Conservation (phyloP, 2,329 filamentous ascomycete genomes). For the Botrytis hyacinthi region DNA sequence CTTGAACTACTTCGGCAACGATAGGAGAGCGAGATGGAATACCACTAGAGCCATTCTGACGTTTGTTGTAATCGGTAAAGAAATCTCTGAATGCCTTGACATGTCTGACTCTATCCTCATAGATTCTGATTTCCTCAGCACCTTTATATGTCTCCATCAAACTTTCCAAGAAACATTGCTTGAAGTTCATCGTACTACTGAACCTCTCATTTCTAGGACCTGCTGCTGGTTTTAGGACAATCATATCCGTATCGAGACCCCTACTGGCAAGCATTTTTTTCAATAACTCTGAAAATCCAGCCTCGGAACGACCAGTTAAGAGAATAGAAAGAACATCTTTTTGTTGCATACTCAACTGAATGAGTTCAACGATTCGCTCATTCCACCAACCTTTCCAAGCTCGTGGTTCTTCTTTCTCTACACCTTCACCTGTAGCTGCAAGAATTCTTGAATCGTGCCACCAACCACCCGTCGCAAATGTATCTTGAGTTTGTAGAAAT, state of each 20-base stretch:
- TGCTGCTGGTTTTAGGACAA: conserved; percentile 80
- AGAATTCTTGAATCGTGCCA: conserved; percentile 93
- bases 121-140: conserved; percentile 78
- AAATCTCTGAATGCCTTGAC: conserved; percentile 83
- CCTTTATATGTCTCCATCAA: conserved; percentile 82
- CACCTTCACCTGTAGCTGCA: conserved; percentile 77
- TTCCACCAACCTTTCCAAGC: conserved; percentile 98
- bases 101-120: conserved; percentile 65
- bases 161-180: conserved; percentile 77
- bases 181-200: conserved; percentile 83
- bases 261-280: conserved; percentile 77
- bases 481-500: conserved; percentile 70
- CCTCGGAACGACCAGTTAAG: conserved; percentile 81
- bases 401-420: conserved; percentile 75
- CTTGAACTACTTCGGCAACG: conserved; percentile 77
- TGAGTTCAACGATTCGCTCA: conserved; percentile 79
- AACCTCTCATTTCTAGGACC: conserved; percentile 80
- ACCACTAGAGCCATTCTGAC: conserved; percentile 48
- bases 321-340: conserved; percentile 82
- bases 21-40: conserved; percentile 62
- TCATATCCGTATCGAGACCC: conserved; percentile 80
- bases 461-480: conserved; percentile 84
- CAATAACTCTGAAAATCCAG: conserved; percentile 73
- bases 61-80: conserved; percentile 72
- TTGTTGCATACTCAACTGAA: conserved; percentile 76